A percentile compares a stretch with the other conserved stretches of the same genome.
Conservation (phyloP, 768 basidiomycete species). For the Pleurotus tuber-regium region DNA sequence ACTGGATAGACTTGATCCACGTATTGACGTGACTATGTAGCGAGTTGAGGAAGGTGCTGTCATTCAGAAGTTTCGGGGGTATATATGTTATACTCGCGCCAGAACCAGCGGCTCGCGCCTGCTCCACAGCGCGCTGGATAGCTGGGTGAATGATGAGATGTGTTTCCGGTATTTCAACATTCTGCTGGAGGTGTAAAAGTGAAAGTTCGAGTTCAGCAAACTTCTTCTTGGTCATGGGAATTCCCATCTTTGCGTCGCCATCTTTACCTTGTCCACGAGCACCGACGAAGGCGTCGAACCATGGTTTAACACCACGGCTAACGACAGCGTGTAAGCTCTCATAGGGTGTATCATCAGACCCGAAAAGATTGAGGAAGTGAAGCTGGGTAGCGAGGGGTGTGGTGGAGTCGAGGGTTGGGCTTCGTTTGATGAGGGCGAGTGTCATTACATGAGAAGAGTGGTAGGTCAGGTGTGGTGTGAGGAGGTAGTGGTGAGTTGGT, state of each 20-base stretch:
- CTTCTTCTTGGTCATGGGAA: slow-evolving; percentile 99
- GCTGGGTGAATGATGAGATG: slow-evolving; percentile 88
- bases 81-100: slow-evolving; percentile 77
- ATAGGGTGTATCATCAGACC: slow-evolving; percentile 87
- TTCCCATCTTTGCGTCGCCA: slow-evolving; percentile 82
- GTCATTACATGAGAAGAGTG: slow-evolving; percentile 79
- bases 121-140: slow-evolving; percentile 83
- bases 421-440: slow-evolving; percentile 93
- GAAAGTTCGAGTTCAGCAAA: slow-evolving; percentile 97
- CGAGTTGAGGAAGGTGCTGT: slow-evolving; percentile 89
- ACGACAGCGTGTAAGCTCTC: slow-evolving; percentile 95
- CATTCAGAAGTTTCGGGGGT: slow-evolving; percentile 71
- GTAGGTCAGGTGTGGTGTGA: slow-evolving; percentile 76
- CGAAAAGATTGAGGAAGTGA: slow-evolving; percentile 90
- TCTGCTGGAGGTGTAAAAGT: slow-evolving; percentile 93
- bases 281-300: slow-evolving; percentile 97
- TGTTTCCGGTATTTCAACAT: slow-evolving; percentile 98
- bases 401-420: slow-evolving; percentile 76
- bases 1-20: slow-evolving; percentile 98
- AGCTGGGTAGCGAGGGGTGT: slow-evolving; percentile 81
- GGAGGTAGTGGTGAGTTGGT: slow-evolving; percentile 61
- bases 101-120: slow-evolving; percentile 50
- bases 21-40: slow-evolving; percentile 92
- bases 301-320: slow-evolving; percentile 93
- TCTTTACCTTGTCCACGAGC: slow-evolving; percentile 75